Conservation (phyloP, 192 early-diverging fungal species). For the Linnemannia schmuckeri region DNA sequence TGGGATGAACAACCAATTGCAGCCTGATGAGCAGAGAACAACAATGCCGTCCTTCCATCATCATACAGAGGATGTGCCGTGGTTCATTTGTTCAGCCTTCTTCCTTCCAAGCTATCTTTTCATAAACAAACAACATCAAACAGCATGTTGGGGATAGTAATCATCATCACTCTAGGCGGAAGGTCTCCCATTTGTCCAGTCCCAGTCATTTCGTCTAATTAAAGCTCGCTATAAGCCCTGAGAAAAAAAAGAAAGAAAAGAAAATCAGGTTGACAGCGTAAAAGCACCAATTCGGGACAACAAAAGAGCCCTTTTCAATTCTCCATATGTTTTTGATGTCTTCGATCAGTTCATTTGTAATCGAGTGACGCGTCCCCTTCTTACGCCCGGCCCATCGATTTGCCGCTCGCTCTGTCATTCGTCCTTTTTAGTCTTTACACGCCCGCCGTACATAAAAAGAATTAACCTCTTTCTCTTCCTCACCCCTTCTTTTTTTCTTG, state of each 20-base stretch:
- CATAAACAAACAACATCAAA: no score
- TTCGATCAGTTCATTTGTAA: slow-evolving; percentile 8
- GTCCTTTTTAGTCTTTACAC: neutral
- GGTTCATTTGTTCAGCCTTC: no score
- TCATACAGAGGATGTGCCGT: no score
- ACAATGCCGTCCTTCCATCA: no score
- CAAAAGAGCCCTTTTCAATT: neutral
- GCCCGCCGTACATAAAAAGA: neutral
- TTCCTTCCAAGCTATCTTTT: no score
- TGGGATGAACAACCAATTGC: no score
- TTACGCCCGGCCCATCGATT: slow-evolving; percentile 9
- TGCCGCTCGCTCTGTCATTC: slow-evolving; percentile 5
- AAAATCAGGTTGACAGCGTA: neutral
- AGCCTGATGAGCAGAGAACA: no score
- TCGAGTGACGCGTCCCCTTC: slow-evolving; percentile 5
- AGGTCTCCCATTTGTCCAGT: neutral
- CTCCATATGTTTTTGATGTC: neutral
- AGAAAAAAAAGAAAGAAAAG: neutral
- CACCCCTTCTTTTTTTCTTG: neutral
- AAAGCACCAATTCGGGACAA: neutral
- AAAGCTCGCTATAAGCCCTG: neutral
- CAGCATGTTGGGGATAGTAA: neutral
- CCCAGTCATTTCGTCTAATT: neutral
- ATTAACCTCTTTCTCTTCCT: neutral
- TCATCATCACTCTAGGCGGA: neutral